These are phyloP conservation scores for Cylindrotheca closterium DNA, from an alignment of 108 stramenopile genomes.

Conservation along the genomic window DNA sequence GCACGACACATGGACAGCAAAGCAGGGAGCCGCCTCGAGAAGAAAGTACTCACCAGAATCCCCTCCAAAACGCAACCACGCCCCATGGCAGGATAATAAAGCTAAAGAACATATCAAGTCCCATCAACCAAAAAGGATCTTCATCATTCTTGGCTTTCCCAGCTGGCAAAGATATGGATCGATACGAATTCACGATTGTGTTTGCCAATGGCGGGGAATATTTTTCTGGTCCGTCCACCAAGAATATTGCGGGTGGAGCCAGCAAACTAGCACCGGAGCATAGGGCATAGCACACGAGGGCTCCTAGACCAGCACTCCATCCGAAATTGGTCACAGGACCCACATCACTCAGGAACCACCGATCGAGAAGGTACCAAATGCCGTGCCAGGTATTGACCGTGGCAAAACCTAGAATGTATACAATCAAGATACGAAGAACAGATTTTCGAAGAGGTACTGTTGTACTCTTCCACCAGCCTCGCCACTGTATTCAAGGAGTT, in stretches of 20 bases:
- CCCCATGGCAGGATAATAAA: conserved; percentile 24
- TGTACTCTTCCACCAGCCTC: too few species aligned
- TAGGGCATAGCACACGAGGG: background rate
- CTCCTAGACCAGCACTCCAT: conserved; percentile 21
- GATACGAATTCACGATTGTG: conserved; percentile 20
- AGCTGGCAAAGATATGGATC: conserved; percentile 11
- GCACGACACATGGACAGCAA: background rate
- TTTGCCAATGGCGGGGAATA: conserved; percentile 30
- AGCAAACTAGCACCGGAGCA: conserved; percentile 16
- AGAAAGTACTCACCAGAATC: too few species aligned
- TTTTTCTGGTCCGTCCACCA: conserved; percentile 34
- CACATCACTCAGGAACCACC: conserved; percentile 6
- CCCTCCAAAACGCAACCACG: conserved; percentile 39
- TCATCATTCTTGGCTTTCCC: background rate
- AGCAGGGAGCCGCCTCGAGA: too few species aligned
- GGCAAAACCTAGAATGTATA: conserved; percentile 24
- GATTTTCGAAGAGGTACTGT: background rate
- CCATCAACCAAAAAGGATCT: background rate
- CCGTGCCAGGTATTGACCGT: conserved; percentile 23
- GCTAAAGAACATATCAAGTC: conserved; percentile 17
- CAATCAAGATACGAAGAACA: conserved; percentile 8
- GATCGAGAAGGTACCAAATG: conserved; percentile 35
- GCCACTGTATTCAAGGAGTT: too few species aligned
- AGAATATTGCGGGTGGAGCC: conserved; percentile 36
- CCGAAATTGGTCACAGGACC: conserved; percentile 15